Conservation (phyloP, 2,329 filamentous ascomycete species). For the Coniochaeta sp. region DNA sequence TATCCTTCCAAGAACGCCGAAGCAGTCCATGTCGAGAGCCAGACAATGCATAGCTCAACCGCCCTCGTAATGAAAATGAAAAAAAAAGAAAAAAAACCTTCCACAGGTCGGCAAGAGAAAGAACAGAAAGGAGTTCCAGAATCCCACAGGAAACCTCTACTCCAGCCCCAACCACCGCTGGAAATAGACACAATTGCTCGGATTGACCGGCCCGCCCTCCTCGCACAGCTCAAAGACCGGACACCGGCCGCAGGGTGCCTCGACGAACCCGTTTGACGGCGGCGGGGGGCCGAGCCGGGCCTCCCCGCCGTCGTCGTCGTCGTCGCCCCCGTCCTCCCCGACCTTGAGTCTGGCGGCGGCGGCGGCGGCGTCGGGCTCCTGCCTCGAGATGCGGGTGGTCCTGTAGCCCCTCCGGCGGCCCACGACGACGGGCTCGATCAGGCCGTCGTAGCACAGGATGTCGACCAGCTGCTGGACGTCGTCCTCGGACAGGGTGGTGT, state of each 20-base stretch:
- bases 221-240: slow-evolving; percentile 91
- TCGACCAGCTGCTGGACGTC: slow-evolving; percentile 84
- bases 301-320: slow-evolving; percentile 7
- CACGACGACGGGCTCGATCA: slow-evolving; percentile 59
- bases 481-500: slow-evolving; percentile 60
- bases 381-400: slow-evolving; percentile 40
- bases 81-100: not conserved
- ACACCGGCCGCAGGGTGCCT: slow-evolving; percentile 84
- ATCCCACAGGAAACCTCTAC: too few relatives aligned
- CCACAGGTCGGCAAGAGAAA: too few relatives aligned
- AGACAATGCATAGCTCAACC: not conserved
- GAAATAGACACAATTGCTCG: slow-evolving; percentile 88
- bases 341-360: slow-evolving; percentile 12
- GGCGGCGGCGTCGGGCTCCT: slow-evolving; percentile 17
- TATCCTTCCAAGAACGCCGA: not conserved
- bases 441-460: slow-evolving; percentile 81
- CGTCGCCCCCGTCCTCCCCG: slow-evolving; percentile 9
- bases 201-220: slow-evolving; percentile 83
- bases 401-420: slow-evolving; percentile 44
- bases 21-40: not conserved
- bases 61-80: too few relatives aligned
- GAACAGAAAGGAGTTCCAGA: too few relatives aligned
- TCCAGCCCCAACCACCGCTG: slow-evolving; percentile 65
- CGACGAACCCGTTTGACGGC: slow-evolving; percentile 67
- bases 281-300: slow-evolving; percentile 27